Conservation (phyloP, 345 rosid genomes). For the Hibiscus tridactylites region DNA sequence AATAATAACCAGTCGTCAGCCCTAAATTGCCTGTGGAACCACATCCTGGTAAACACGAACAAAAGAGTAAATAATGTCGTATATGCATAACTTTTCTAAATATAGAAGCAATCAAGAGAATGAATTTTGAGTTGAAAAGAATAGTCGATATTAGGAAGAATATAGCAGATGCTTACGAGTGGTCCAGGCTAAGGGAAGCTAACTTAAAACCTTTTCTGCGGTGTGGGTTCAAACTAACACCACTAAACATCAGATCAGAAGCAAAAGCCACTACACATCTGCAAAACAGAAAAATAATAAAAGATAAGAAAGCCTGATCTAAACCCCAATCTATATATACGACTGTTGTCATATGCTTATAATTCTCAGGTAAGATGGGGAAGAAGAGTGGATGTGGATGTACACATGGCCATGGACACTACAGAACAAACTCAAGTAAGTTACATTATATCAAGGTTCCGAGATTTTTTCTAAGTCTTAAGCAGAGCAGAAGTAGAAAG, state of each 20-base stretch:
- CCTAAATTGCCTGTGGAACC: conserved; percentile 78
- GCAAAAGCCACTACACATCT: conserved; percentile 93
- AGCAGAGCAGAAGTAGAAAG: background rate
- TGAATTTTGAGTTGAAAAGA: background rate
- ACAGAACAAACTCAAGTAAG: background rate
- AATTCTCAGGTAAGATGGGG: background rate
- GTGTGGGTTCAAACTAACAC: conserved; percentile 82
- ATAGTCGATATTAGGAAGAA: background rate
- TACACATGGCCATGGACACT: background rate
- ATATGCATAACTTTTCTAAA: background rate
- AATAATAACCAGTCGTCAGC: conserved; percentile 94
- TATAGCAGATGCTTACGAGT: conserved; percentile 51
- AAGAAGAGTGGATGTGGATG: background rate
- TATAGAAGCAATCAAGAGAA: background rate
- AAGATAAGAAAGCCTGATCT: background rate
- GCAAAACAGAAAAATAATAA: conserved; percentile 16
- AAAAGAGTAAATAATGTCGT: background rate
- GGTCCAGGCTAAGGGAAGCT: conserved; percentile 78
- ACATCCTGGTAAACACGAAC: conserved; percentile 45
- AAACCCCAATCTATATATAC: background rate
- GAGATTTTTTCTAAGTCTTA: background rate
- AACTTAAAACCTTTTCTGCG: conserved; percentile 53
- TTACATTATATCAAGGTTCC: background rate
- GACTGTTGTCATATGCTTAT: background rate
- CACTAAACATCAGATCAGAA: conserved; percentile 76